Evolutionary conservation across 805 yeast genomes (phyloP).

Genomic region (Schwanniomyces sp.): DNA sequence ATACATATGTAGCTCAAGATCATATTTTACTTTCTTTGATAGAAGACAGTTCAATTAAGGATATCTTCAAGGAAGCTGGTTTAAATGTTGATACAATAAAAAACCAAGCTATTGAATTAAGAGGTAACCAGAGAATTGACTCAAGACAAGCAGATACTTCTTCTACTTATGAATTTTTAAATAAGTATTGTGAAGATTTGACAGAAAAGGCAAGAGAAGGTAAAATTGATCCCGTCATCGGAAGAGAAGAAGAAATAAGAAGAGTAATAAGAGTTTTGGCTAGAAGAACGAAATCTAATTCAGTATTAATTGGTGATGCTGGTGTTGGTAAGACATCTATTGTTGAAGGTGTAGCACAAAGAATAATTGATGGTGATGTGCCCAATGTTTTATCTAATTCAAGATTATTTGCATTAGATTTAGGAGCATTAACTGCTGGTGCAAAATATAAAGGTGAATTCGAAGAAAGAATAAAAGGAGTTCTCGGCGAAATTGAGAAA

Average conservation of each 20-base stretch:
- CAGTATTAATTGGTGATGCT: slow-evolving; percentile 96
- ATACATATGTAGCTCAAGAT: slow-evolving; percentile 89
- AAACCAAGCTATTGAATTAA: slow-evolving; percentile 72
- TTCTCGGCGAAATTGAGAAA: slow-evolving; percentile 87
- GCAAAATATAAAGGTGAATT: slow-evolving; percentile 98
- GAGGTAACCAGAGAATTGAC: slow-evolving; percentile 91
- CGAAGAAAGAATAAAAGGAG: slow-evolving; percentile 97
- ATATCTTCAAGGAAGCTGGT: slow-evolving; percentile 68
- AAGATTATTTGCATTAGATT: slow-evolving; percentile 81
- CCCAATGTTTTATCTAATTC: slow-evolving; percentile 84
- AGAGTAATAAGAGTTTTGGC: slow-evolving; percentile 92
- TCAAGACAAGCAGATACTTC: slow-evolving; percentile 93
- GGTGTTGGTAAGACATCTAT: slow-evolving; percentile 99
- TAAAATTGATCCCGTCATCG: slow-evolving; percentile 95
- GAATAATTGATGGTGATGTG: slow-evolving; percentile 93
- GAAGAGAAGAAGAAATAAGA: slow-evolving; percentile 97
- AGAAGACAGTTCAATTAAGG: slow-evolving; percentile 71
- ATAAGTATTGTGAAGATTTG: slow-evolving; percentile 89
- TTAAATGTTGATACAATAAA: slow-evolving; percentile 72
- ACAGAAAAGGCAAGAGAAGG: slow-evolving; percentile 94
- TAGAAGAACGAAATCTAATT: slow-evolving; percentile 96
- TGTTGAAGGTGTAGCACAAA: slow-evolving; percentile 97
- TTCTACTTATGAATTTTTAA: slow-evolving; percentile 75
- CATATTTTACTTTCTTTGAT: slow-evolving; percentile 83
- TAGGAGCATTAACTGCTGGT: slow-evolving; percentile 97